These are phyloP conservation scores for Knoxia roxburghii DNA, from an alignment of 257 asterid species.

Conservation along the genomic window DNA sequence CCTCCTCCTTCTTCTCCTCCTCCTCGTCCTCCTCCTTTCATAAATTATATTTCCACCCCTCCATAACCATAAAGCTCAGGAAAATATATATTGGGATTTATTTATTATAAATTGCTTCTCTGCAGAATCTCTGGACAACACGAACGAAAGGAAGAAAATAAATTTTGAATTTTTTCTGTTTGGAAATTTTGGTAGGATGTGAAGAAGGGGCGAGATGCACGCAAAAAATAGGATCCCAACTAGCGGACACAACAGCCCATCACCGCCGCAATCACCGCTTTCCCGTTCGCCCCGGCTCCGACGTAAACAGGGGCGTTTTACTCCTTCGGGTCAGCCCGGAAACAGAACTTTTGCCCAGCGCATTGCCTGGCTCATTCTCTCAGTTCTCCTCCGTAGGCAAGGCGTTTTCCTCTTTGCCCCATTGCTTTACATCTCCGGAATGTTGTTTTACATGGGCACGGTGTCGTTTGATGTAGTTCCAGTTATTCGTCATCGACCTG, in stretches of 20 bases:
- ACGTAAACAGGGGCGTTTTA: conserved; percentile 20
- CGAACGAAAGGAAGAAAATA: neutral
- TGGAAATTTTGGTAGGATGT: conserved; percentile 25
- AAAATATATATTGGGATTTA: too few species aligned
- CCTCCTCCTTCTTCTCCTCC: neutral
- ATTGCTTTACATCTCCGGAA: conserved; percentile 67
- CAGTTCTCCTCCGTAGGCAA: conserved; percentile 66
- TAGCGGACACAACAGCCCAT: conserved; percentile 92
- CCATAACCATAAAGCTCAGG: neutral
- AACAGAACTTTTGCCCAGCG: conserved; percentile 56
- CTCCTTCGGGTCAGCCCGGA: conserved; percentile 44
- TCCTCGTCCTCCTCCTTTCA: neutral
- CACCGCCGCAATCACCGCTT: conserved; percentile 83
- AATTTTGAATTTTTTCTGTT: neutral
- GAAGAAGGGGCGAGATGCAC: conserved; percentile 68
- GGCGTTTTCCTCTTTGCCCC: conserved; percentile 92
- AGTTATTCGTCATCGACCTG: conserved; percentile 38
- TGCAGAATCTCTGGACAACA: neutral
- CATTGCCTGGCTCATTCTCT: conserved; percentile 60
- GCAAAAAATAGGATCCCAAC: conserved; percentile 87
- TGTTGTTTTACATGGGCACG: conserved; percentile 93
- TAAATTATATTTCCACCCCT: neutral
- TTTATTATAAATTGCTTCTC: too few species aligned
- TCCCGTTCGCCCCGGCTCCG: conserved; percentile 73
- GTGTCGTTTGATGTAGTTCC: conserved; percentile 82